phyloP scores from a whole-genome alignment of 495 filamentous ascomycete genomes.

The Mytilinidion resinicola region DNA sequence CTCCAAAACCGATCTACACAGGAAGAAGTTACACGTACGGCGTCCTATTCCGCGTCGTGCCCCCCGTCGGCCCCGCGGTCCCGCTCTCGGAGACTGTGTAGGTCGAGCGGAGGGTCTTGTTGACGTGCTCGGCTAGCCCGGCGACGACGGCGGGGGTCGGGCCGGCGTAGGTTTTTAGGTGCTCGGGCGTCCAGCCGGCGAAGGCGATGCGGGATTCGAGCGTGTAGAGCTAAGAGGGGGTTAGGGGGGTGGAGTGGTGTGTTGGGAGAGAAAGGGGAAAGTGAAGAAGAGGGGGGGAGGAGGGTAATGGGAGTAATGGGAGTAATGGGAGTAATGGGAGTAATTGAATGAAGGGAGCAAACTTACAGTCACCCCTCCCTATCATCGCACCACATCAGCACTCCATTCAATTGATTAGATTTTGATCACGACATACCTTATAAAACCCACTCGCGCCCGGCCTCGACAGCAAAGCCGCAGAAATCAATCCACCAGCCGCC shows the following conservation, averaged over 20 bases:
- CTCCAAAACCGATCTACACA: no score
- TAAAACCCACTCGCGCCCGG: constrained; percentile 53
- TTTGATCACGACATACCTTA: constrained; percentile 23
- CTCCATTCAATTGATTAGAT: no score
- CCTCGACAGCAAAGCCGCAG: constrained; percentile 47
- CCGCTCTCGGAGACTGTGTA: constrained; percentile 56
- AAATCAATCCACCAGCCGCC: constrained; percentile 58
- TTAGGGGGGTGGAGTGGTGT: background rate
- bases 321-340: background rate
- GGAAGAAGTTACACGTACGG: constrained; percentile 38
- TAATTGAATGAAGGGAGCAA: background rate
- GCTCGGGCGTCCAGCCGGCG: constrained; percentile 54
- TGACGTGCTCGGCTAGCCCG: constrained; percentile 49
- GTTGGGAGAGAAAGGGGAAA: no score
- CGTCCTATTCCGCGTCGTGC: constrained; percentile 48
- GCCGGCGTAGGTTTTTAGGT: constrained; percentile 46
- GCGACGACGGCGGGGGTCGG: constrained; percentile 52
- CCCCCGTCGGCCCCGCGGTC: constrained; percentile 56
- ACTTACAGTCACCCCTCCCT: constrained; percentile 50
- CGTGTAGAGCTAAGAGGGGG: constrained; percentile 47
- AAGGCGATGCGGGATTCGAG: constrained; percentile 53
- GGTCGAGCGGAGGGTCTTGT: constrained; percentile 46
- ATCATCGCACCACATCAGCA: no score
- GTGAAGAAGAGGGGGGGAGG: no score
- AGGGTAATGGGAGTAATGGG: background rate